Evolutionary conservation across 331 rosid genomes (phyloP), one percentile per base, ranked within the genome.

Genomic region (Erythrophleum ivorense): DNA sequence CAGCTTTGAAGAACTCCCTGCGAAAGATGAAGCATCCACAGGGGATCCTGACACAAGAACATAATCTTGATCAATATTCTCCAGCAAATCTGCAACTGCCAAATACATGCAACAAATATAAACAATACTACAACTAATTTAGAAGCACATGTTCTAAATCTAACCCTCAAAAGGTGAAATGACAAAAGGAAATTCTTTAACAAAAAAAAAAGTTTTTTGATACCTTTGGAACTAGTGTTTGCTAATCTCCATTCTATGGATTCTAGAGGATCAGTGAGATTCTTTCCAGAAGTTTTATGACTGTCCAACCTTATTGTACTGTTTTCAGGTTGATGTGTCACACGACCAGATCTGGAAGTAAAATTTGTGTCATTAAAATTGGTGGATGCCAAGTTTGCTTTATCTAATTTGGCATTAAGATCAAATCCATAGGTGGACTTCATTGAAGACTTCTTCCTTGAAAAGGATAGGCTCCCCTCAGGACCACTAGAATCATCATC

Each of bases 1-100:
- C 19, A 82, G 94, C 85, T 85, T 91, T 73, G 89, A 82, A 82
- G 89, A 81, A 87, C 88, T 81, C 74, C 88, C 88, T 3, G 90
- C 89, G 80, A 95, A 78, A 63, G 91, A 89, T 18, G 97, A 79
- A 84, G 78, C 82, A 60, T 95, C 97, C 78, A 89, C 67, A 46
- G 95, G 89, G 69, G 92, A 89, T 6, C 94, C 98, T 76, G 92
- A 88, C 73, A 95, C 98, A 54, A 95, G 87, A 80, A 95, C 97
- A 87, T 95, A 95, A 80, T 95, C 98, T 88, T 92, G 98, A 87
- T 91, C 98, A 67, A 91, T 90, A 76, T 86, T 87, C 79, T 90
- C 95, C 59, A 89, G 83, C 0, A 92, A 86, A 85, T 95, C 97
- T 4, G 80, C 78, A 80, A 87, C 97, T 91, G 91, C 71, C 45